Conservation (phyloP, 495 filamentous ascomycete genomes). For the Talaromyces borbonicus region DNA sequence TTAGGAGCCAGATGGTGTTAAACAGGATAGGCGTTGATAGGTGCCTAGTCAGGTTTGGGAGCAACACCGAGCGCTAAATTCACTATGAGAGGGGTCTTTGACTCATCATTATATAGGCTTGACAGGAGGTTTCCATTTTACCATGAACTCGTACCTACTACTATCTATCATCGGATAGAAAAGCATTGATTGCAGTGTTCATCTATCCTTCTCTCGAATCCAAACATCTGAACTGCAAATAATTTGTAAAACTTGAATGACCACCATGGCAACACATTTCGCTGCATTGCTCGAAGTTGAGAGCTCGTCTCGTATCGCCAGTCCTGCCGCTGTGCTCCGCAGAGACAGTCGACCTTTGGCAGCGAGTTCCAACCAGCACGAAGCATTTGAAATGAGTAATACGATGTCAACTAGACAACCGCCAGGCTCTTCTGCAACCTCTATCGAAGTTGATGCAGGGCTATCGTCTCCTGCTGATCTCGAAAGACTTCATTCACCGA, state of each 20-base stretch:
- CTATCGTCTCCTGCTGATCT: slow-evolving; percentile 6
- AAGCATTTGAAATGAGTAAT: slow-evolving; percentile 26
- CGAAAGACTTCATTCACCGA: slow-evolving; percentile 36
- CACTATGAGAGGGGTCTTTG: too few relatives aligned
- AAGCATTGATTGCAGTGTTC: too few relatives aligned
- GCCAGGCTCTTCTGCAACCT: slow-evolving; percentile 10
- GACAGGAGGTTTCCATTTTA: too few relatives aligned
- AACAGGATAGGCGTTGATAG: too few relatives aligned
- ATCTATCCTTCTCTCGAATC: too few relatives aligned
- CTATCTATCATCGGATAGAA: too few relatives aligned
- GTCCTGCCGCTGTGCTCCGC: slow-evolving; percentile 21
- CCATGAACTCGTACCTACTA: too few relatives aligned
- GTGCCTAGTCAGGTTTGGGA: too few relatives aligned
- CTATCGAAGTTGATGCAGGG: slow-evolving; percentile 7
- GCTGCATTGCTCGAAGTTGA: slow-evolving; percentile 26
- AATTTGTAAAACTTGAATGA: not conserved
- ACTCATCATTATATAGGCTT: too few relatives aligned
- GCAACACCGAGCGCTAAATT: too few relatives aligned
- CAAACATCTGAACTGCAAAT: too few relatives aligned
- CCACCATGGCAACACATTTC: slow-evolving; percentile 22
- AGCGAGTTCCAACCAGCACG: slow-evolving; percentile 17
- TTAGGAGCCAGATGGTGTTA: too few relatives aligned
- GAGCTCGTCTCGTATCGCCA: slow-evolving; percentile 18
- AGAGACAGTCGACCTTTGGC: slow-evolving; percentile 22
- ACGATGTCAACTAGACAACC: slow-evolving; percentile 15